These are phyloP conservation scores for Ambrosia trifida DNA, from an alignment of 129 eudicot species.

Conservation along the genomic window DNA sequence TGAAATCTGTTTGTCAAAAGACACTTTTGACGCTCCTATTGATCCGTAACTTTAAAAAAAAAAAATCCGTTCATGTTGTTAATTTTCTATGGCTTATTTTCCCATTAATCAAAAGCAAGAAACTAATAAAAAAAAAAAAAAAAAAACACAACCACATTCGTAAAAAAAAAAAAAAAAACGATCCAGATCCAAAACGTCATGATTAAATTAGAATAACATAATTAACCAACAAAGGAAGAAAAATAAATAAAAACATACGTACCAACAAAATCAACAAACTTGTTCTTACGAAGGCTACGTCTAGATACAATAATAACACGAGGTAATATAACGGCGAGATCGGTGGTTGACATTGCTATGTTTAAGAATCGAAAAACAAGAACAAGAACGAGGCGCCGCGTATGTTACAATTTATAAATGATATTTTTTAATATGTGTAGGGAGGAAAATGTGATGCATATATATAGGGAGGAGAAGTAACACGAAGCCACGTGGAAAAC, in stretches of 20 bases:
- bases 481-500: not conserved
- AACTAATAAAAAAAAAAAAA: not conserved
- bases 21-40: too few species aligned
- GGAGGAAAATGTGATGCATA: conserved; percentile 2
- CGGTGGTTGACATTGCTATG: conserved; percentile 45
- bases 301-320: conserved; percentile 89
- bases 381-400: conserved; percentile 14
- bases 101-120: not conserved
- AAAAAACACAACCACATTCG: not conserved
- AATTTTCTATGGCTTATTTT: too few species aligned
- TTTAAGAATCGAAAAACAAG: not conserved
- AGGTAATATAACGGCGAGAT: conserved; percentile 72
- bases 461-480: not conserved
- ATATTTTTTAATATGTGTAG: not conserved
- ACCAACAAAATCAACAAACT: conserved; percentile 97
- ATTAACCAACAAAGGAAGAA: not conserved
- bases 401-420: not conserved
- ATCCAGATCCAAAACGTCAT: not conserved
- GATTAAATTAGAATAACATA: conserved; percentile 9
- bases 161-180: not conserved
- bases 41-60: too few species aligned
- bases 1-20: too few species aligned
- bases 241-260: not conserved
- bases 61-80: too few species aligned
- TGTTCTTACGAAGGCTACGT: conserved; percentile 93